Conservation (phyloP, 768 basidiomycete genomes). For the Suillus bovinus region DNA sequence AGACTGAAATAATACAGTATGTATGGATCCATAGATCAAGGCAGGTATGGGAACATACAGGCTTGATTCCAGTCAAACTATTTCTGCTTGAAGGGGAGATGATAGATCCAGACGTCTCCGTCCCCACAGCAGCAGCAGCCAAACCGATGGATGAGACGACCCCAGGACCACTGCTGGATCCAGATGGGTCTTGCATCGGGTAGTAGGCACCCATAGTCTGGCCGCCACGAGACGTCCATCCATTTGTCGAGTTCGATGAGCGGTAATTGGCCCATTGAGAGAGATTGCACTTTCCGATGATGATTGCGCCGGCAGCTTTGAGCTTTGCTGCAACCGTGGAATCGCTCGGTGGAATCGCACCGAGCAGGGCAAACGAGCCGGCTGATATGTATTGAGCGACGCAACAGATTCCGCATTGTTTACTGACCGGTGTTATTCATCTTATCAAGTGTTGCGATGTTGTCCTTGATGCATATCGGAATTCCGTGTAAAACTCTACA, state of each 20-base stretch:
- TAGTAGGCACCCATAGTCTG: slow-evolving; percentile 49
- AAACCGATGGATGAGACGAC: slow-evolving; percentile 50
- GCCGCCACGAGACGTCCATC: slow-evolving; percentile 51
- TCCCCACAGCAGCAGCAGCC: slow-evolving; percentile 41
- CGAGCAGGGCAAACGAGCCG: slow-evolving; percentile 2
- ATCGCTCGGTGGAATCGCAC: slow-evolving; percentile 8
- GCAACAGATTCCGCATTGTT: neutral
- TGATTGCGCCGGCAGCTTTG: neutral
- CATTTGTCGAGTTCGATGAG: slow-evolving; percentile 37
- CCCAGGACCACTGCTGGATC: slow-evolving; percentile 55
- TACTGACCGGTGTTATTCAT: slow-evolving; percentile 6
- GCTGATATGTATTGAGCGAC: neutral
- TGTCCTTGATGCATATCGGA: slow-evolving; percentile 6
- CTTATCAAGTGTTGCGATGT: slow-evolving; percentile 1
- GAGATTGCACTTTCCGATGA: slow-evolving; percentile 48
- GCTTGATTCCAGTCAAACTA: slow-evolving; percentile 55
- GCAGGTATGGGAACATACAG: slow-evolving; percentile 24
- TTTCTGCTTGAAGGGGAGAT: slow-evolving; percentile 49
- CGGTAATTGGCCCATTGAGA: slow-evolving; percentile 51
- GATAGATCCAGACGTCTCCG: slow-evolving; percentile 52
- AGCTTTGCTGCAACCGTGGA: slow-evolving; percentile 1
- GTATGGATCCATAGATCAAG: neutral
- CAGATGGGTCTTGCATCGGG: slow-evolving; percentile 48
- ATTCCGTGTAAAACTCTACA: neutral
- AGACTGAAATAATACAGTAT: neutral